Base-by-base conservation (phyloP, 257 asterid species). In the Striga asiatica region DNA sequence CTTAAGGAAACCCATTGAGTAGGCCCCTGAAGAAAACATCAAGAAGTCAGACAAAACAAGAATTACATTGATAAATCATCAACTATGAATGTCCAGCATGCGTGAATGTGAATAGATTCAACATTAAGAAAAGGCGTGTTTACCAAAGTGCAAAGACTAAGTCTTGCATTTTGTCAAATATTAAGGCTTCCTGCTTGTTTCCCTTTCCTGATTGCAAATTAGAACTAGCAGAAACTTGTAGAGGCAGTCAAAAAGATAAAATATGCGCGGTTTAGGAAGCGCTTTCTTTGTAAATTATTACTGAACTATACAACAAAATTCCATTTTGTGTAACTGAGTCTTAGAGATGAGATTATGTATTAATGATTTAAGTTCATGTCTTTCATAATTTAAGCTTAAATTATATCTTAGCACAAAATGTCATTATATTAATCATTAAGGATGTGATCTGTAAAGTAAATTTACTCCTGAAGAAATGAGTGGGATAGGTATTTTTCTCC, bases 1-100 rank as follows among this genome's bases (percentile, higher is more conserved):
- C 56, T n/a, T 51, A 51, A 50, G 37, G 54, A 56, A 49, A 61
- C 46, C 37, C 38, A 18, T 42, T 37, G 27, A 23, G 28, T 34
- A 38, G 32, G 31, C 65, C 47, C 27, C 24, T 42, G 64, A 49
- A 23, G 52, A 45, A 57, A 54, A 47, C 28, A 25, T 56, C 47
- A 24, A 32, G 35, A 23, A 28, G 48, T 28, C 38, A 22, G 42
- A 37, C 56, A 22, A 38, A 47, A 27, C 41, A 47, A 37, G 19
- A 0, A 58, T 3, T 25, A 25, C 16, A 10, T 38, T 25, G 35
- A 65, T n/a, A 5, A 11, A 16, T 48, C 37, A 28, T 37, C 58
- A 42, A 62, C 67, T 51, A 38, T 14, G 14, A 24, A 3, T 12
- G 19, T 31, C 38, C 37, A 24, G 43, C 38, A 35, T 7, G n/a